Base-by-base conservation (phyloP, 1,139 yeast genomes). In the Scheffersomyces cryptocercus region DNA sequence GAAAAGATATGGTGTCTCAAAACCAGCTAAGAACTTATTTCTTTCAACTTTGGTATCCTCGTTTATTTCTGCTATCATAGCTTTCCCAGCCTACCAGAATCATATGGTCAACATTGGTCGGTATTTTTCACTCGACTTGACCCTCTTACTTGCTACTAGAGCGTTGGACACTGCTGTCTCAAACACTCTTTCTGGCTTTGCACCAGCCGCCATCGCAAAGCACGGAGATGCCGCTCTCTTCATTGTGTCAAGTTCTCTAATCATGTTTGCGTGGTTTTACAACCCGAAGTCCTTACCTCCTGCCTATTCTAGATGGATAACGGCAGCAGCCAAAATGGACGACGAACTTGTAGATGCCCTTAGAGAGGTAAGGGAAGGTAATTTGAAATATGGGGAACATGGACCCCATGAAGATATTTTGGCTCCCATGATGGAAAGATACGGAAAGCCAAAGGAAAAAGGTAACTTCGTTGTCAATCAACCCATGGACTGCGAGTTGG, bases 291-390 rank as follows among this genome's bases (percentile, higher is more conserved):
- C 53, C 14, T 53, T 68, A 24, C 73, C 73, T 12, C 72, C 73
- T 1, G 63, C 68, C n/a, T 68, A 68, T 45, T 52, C 65, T 28
- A 61, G 63, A 41, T 68, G 74, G 74, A 68, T 68, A 46, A 68
- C 74, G 4, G 61, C 68, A n/a, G 74, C 74, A 14, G 74, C 74
- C 7, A 64, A 64, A 45, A 68, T 68, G 74, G 74, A 68, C 47
- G 53, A 54, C 20, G 73, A 65, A 38, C 43, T 68, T 10, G 46
- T 65, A 11, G 54, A 54, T 24, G 49, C 55, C 6, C 55, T 68
- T 40, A 55, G 53, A 40, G 57, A 54, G 13, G 24, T 68, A 13
- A 59, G 59, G 35, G 52, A 58, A 7, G 62, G 64, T 7, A 47
- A 50, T 6, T 41, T 62, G 16, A 46, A 51, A 14, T 68, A 68